A percentile compares a stretch with the other conserved stretches of the same genome.
Evolutionary conservation across 176 grass and related monocot genomes (phyloP).

Genomic region (Cymbopogon citratus): DNA sequence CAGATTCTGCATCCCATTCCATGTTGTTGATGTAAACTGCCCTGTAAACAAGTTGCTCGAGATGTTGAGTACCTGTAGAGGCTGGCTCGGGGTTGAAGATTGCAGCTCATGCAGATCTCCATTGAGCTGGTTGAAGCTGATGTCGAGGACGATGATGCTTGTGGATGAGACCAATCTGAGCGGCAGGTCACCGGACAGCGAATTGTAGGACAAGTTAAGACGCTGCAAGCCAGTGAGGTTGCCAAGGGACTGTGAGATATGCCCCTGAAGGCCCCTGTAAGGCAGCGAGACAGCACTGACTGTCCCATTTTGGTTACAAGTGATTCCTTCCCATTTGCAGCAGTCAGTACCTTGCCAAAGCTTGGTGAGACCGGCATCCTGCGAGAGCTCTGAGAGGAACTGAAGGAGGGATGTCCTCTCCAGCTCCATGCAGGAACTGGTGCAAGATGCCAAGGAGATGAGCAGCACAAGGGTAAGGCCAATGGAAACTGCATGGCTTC

Average conservation of each 20-base stretch:
- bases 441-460: neutral
- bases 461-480: neutral
- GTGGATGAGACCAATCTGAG: conserved; percentile 9
- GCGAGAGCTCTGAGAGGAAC: conserved; percentile 19
- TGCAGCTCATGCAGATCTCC: neutral
- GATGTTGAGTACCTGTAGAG: conserved; percentile 43
- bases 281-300: conserved; percentile 10
- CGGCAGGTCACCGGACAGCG: conserved; percentile 7
- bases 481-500: conserved; percentile 1
- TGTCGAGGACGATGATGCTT: conserved; percentile 17
- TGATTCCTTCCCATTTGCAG: conserved; percentile 38
- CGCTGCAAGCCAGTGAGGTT: conserved; percentile 17
- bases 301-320: neutral
- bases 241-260: conserved; percentile 9
- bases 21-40: conserved; percentile 23
- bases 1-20: conserved; percentile 10
- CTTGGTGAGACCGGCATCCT: neutral
- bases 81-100: neutral
- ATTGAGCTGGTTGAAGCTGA: conserved; percentile 34
- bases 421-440: conserved; percentile 29
- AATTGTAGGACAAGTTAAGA: conserved; percentile 39
- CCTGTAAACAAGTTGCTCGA: conserved; percentile 39
- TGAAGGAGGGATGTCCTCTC: conserved; percentile 35
- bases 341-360: conserved; percentile 31
- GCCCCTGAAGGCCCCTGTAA: conserved; percentile 18